phyloP scores from a whole-genome alignment of 1,139 yeast species.

The Blastobotrys petasosporus region DNA sequence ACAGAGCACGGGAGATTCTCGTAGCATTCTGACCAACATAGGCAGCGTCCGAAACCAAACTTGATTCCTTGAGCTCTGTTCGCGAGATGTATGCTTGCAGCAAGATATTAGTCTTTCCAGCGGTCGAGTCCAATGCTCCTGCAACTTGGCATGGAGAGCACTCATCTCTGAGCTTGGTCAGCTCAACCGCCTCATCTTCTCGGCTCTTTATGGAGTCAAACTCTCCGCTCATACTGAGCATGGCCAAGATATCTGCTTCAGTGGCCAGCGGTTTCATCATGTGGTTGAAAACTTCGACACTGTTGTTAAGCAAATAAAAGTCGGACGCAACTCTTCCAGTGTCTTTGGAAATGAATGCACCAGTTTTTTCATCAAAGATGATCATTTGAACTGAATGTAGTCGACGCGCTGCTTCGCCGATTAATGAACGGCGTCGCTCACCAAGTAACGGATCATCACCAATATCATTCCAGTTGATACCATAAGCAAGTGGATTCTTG shows the following conservation, averaged over 20 bases:
- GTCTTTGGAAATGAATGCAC: conserved; percentile 77
- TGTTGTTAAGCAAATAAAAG: conserved; percentile 76
- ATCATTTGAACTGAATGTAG: conserved; percentile 88
- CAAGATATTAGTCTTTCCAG: conserved; percentile 81
- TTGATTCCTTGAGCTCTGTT: conserved; percentile 65
- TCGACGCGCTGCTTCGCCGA: conserved; percentile 71
- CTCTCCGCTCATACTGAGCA: conserved; percentile 90
- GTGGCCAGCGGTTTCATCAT: conserved; percentile 79
- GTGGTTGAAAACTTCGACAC: conserved; percentile 85
- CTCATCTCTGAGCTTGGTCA: conserved; percentile 52
- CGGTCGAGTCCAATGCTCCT: conserved; percentile 67
- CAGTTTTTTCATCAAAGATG: conserved; percentile 79
- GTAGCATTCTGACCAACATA: conserved; percentile 95
- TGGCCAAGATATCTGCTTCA: conserved; percentile 85
- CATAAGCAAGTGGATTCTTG: conserved; percentile 88
- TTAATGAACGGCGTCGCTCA: conserved; percentile 67
- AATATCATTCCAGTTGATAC: conserved; percentile 83
- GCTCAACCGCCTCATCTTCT: conserved; percentile 77
- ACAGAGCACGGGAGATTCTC: conserved; percentile 85
- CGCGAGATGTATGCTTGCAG: conserved; percentile 85
- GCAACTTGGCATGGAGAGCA: conserved; percentile 78
- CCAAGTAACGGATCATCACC: conserved; percentile 77
- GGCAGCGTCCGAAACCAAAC: conserved; percentile 77
- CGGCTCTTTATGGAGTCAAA: conserved; percentile 86
- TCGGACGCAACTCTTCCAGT: conserved; percentile 93